Percentiles rank a stretch among this genome's conserved stretches.
phyloP scores from a whole-genome alignment of 73 alveolate genomes.

The Paramecium sexaurelia region DNA sequence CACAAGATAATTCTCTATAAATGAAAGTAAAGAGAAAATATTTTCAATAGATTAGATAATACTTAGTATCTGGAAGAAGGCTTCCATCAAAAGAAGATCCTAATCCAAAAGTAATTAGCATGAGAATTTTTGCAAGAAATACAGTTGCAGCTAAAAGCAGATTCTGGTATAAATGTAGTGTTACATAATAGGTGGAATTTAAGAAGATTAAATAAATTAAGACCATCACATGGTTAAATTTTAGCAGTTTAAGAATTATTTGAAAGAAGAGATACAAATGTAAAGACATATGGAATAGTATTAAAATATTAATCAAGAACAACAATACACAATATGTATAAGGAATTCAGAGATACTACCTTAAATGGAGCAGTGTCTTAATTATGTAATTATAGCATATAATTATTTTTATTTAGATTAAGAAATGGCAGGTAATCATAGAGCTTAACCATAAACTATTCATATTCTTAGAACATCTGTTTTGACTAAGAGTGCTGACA shows the following conservation, averaged over 20 bases:
- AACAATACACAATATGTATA: conserved; percentile 93
- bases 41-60: conserved; percentile 77
- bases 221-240: conserved; percentile 85
- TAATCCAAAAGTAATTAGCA: conserved; percentile 83
- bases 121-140: conserved; percentile 90
- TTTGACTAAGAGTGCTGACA: background rate
- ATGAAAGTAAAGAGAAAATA: conserved; percentile 7
- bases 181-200: conserved; percentile 52
- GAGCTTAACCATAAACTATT: conserved; percentile 87
- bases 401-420: conserved; percentile 37
- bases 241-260: conserved; percentile 83
- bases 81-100: conserved; percentile 82
- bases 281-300: conserved; percentile 91
- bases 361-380: conserved; percentile 90
- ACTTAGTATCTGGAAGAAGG: conserved; percentile 83
- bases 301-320: conserved; percentile 90
- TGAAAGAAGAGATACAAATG: conserved; percentile 80
- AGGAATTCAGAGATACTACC: conserved; percentile 89
- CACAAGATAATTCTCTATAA: background rate
- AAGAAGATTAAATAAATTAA: conserved; percentile 88
- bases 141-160: conserved; percentile 85
- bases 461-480: conserved; percentile 83
- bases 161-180: conserved; percentile 81
- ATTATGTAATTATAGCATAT: conserved; percentile 63
- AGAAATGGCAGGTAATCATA: conserved; percentile 95